These are phyloP conservation scores for Blastomyces percursus DNA, from an alignment of 2,329 filamentous ascomycete species.

Conservation along the genomic window DNA sequence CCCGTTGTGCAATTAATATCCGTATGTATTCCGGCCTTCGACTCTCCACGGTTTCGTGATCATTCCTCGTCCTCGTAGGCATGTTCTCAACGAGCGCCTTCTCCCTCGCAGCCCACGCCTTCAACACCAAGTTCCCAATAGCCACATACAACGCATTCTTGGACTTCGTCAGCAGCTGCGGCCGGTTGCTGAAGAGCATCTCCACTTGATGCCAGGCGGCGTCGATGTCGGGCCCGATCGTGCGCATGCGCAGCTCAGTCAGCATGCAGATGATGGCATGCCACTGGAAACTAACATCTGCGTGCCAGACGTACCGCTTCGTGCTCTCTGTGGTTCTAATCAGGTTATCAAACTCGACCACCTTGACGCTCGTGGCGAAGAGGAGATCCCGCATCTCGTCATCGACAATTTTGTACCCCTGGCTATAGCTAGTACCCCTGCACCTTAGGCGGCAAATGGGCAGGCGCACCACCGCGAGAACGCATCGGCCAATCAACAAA, in stretches of 20 bases:
- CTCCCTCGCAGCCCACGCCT: background rate
- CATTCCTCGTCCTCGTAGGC: background rate
- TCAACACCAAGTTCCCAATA: background rate
- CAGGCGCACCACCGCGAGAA: slow-evolving; percentile 29
- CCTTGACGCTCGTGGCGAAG: slow-evolving; percentile 27
- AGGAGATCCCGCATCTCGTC: slow-evolving; percentile 30
- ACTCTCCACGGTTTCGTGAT: background rate
- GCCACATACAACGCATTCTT: slow-evolving; percentile 25
- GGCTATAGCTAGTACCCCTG: background rate
- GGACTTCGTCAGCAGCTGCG: slow-evolving; percentile 28
- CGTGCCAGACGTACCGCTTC: slow-evolving; percentile 33
- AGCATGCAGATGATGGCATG: slow-evolving; percentile 39
- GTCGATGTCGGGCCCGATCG: slow-evolving; percentile 24
- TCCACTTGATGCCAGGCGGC: slow-evolving; percentile 35
- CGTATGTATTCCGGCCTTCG: background rate
- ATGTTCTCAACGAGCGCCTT: background rate
- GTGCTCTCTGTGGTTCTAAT: slow-evolving; percentile 28
- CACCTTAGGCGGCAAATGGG: slow-evolving; percentile 10
- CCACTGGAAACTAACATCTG: slow-evolving; percentile 39
- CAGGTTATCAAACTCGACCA: slow-evolving; percentile 33
- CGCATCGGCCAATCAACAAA: slow-evolving; percentile 27
- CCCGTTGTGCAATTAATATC: background rate
- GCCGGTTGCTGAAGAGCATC: slow-evolving; percentile 32
- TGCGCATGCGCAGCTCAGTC: slow-evolving; percentile 24
- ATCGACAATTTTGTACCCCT: too few species aligned